Evolutionary conservation across 805 yeast genomes (phyloP), one percentile per base, ranked within the genome.

Genomic region (Candida hungchunana): DNA sequence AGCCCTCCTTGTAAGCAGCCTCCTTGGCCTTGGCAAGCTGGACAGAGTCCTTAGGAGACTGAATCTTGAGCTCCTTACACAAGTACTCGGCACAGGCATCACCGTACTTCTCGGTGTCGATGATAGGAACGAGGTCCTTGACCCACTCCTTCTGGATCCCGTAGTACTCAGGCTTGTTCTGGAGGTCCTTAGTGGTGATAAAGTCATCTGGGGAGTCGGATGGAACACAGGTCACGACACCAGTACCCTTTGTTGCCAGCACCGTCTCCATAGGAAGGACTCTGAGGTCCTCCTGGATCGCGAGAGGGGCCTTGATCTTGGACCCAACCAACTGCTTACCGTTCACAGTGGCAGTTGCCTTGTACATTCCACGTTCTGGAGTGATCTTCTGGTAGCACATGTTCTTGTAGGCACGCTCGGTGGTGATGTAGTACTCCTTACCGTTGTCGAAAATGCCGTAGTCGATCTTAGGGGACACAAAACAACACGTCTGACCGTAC

Each of bases 401-500:
- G 74, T 93, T 93, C 67, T 88, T 88, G 75, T 87, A 93, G 11
- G 98, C 93, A 59, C 97, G 84, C 64, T 85, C 83, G 31, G 98
- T 93, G 55, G 93, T 81, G 58, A 93, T 79, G 64, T 66, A 88
- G 51, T 81, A 81, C 24, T 21, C 24, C 11, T 12, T 21, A 21
- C 24, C 24, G 24, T 21, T 21, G 58, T 87, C 85, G 59, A 84
- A 93, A 34, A 93, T 63, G 59, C 98, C 98, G 58, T 93, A 93
- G 31, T 73, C 77, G 52, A 93, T 86, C 69, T 85, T 87, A 60
- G 97, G 96, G 19, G 96, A 85, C 17, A 93, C 97, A 55, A 90
- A 93, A 74, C 97, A 90, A 72, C 96, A 86, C 5, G 96, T 86
- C 71, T 93, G 97, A 46, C 97, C 97, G 57, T 89, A 89, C 97